Percentiles rank a stretch among this genome's conserved stretches.
Evolutionary conservation across 2,329 filamentous ascomycete genomes (phyloP).

Genomic region (Nannizziopsis arthrosporioides): DNA sequence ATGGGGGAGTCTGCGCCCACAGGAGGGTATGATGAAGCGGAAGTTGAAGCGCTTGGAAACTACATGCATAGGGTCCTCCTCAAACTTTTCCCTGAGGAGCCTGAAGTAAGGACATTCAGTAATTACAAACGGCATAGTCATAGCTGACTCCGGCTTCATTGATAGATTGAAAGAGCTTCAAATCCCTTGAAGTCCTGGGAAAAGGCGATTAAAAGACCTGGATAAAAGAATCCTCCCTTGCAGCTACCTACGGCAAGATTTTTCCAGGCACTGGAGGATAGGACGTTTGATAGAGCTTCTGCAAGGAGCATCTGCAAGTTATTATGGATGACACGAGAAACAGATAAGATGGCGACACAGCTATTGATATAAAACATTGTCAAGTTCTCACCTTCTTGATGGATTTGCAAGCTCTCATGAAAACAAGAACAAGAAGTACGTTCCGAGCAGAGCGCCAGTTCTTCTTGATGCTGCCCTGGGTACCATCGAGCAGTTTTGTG

Average conservation of each 20-base stretch:
- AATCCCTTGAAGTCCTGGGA: background rate
- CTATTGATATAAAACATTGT: slow-evolving; percentile 11
- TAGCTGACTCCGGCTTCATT: too few relatives aligned
- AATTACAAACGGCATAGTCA: too few relatives aligned
- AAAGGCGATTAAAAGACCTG: slow-evolving; percentile 8
- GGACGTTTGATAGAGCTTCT: slow-evolving; percentile 1
- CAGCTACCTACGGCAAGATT: slow-evolving; percentile 4
- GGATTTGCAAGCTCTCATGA: slow-evolving; percentile 7
- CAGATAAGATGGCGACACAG: slow-evolving; percentile 10
- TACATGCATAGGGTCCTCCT: too few relatives aligned
- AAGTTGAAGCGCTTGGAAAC: too few relatives aligned
- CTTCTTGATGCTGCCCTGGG: slow-evolving; percentile 10
- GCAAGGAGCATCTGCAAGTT: slow-evolving; percentile 9
- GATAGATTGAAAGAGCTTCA: slow-evolving; percentile 3
- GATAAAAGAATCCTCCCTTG: slow-evolving; percentile 9
- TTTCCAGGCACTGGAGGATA: slow-evolving; percentile 9
- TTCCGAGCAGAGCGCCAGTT: background rate
- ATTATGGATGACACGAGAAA: slow-evolving; percentile 9
- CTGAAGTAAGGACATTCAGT: too few relatives aligned
- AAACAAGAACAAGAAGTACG: slow-evolving; percentile 8
- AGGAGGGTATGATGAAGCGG: too few relatives aligned
- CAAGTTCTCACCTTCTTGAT: slow-evolving; percentile 6
- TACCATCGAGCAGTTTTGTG: slow-evolving; percentile 12
- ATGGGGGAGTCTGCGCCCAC: too few relatives aligned
- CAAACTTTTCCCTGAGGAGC: too few relatives aligned